These are phyloP conservation scores for Rhizopogon vesiculosus DNA, from an alignment of 768 basidiomycete genomes.

Conservation along the genomic window DNA sequence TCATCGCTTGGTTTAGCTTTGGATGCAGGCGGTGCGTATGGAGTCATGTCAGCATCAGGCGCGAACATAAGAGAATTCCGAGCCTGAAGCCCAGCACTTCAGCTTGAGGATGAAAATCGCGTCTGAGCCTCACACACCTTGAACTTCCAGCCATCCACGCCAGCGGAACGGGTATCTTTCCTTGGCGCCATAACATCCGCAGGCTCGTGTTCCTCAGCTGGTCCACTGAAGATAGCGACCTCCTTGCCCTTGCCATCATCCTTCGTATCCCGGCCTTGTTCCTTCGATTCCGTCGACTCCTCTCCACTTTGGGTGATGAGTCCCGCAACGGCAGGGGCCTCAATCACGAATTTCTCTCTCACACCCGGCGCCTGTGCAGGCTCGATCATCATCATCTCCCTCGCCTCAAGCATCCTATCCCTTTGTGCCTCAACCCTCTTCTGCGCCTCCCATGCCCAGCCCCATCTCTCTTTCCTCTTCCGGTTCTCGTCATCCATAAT, in stretches of 20 bases:
- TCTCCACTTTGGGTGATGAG: slow-evolving; percentile 39
- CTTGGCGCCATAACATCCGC: slow-evolving; percentile 76
- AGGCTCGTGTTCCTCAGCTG: slow-evolving; percentile 22
- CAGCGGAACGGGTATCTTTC: slow-evolving; percentile 67
- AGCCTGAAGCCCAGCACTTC: slow-evolving; percentile 43
- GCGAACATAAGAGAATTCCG: slow-evolving; percentile 95
- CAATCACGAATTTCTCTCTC: slow-evolving; percentile 61
- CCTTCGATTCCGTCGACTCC: slow-evolving; percentile 1
- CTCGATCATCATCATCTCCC: slow-evolving; percentile 72
- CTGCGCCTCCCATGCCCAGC: slow-evolving; percentile 96
- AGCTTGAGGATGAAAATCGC: slow-evolving; percentile 1
- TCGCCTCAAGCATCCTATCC: slow-evolving; percentile 58
- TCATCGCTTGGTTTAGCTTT: slow-evolving; percentile 31
- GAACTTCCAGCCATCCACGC: slow-evolving; percentile 81
- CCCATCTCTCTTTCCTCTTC: slow-evolving; percentile 72
- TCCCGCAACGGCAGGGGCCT: slow-evolving; percentile 50
- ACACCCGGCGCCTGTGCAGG: slow-evolving; percentile 59
- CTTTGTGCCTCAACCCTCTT: slow-evolving; percentile 66
- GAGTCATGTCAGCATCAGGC: slow-evolving; percentile 85
- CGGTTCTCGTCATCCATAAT: slow-evolving; percentile 89
- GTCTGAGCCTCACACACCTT: slow-evolving; percentile 41
- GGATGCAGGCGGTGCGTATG: slow-evolving; percentile 50
- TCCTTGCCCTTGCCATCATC: slow-evolving; percentile 20
- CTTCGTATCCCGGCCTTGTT: slow-evolving; percentile 22
- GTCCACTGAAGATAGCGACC: slow-evolving; percentile 17